These are phyloP conservation scores for Seiridium cupressi DNA, from an alignment of 2,329 filamentous ascomycete species.

Conservation along the genomic window DNA sequence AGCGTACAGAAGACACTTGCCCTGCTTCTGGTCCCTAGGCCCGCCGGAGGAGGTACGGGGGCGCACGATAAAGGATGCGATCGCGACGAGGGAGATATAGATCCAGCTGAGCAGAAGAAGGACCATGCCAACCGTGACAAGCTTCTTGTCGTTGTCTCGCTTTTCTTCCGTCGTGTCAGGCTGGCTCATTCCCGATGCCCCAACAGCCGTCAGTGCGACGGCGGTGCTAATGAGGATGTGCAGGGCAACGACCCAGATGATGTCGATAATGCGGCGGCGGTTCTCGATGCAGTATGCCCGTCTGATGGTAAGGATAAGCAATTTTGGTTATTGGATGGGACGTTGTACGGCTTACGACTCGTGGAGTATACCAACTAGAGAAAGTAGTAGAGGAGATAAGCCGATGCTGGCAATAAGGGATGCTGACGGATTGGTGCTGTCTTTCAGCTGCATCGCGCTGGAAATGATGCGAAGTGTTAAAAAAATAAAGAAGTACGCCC, in stretches of 20 bases:
- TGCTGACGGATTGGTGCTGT: conserved; percentile 22
- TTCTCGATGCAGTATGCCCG: conserved; percentile 16
- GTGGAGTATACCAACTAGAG: conserved; percentile 29
- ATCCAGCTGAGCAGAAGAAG: conserved; percentile 20
- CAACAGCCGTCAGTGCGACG: conserved; percentile 21
- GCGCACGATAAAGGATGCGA: conserved; percentile 8
- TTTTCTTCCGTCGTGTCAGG: conserved; percentile 11
- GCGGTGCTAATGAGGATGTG: conserved; percentile 21
- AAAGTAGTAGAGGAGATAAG: conserved; percentile 33
- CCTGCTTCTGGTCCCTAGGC: not conserved
- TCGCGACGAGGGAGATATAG: conserved; percentile 11
- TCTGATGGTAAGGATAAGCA: conserved; percentile 4
- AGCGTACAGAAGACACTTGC: conserved; percentile 15
- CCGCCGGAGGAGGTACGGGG: not conserved
- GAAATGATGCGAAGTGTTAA: conserved; percentile 34
- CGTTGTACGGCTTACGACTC: conserved; percentile 26
- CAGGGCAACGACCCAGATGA: conserved; percentile 15
- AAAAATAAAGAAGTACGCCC: conserved; percentile 36
- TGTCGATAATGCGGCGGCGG: conserved; percentile 10
- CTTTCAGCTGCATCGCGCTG: conserved; percentile 24
- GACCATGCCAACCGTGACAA: conserved; percentile 20
- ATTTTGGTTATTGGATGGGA: not conserved
- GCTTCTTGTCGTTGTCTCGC: conserved; percentile 1
- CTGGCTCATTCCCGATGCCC: conserved; percentile 16
- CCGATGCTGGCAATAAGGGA: conserved; percentile 35